Evolutionary conservation across 805 yeast genomes (phyloP).

Genomic region (Saturnispora mendoncae): DNA sequence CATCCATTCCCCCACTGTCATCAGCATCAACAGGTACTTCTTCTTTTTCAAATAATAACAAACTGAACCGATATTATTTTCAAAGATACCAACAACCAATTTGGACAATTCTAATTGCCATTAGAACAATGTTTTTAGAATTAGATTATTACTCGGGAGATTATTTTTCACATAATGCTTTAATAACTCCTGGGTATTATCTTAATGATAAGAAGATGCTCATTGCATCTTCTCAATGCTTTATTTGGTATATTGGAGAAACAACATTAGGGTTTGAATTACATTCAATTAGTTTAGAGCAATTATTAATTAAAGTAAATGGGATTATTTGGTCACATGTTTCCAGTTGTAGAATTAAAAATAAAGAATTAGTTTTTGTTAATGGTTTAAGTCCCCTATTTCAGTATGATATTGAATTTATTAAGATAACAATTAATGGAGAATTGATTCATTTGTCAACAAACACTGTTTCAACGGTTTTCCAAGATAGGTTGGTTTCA

Average conservation of each 20-base stretch:
- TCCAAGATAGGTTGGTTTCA: conserved; percentile 26
- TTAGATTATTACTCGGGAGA: conserved; percentile 39
- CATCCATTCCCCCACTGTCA: neutral
- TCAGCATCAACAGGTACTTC: neutral
- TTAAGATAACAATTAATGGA: conserved; percentile 27
- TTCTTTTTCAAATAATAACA: conserved; percentile 14
- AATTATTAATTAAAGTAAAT: conserved; percentile 43
- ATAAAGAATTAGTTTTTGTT: conserved; percentile 46
- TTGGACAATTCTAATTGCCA: conserved; percentile 45
- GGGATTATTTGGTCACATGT: conserved; percentile 66
- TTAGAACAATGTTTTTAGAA: conserved; percentile 39
- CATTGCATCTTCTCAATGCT: conserved; percentile 26
- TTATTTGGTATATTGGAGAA: conserved; percentile 43
- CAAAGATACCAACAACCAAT: conserved; percentile 35
- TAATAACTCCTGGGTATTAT: conserved; percentile 27
- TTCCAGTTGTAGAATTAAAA: conserved; percentile 38
- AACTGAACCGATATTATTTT: conserved; percentile 17
- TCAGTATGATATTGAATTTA: conserved; percentile 50
- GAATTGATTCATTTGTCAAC: conserved; percentile 26
- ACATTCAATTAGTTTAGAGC: conserved; percentile 35
- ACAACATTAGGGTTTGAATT: conserved; percentile 45
- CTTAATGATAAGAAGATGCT: conserved; percentile 21
- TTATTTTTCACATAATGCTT: conserved; percentile 29
- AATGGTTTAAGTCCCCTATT: conserved; percentile 58
- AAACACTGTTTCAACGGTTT: conserved; percentile 29